These are phyloP conservation scores for Vitellaria paradoxa DNA, from an alignment of 179 eudicot genomes.

Conservation along the genomic window DNA sequence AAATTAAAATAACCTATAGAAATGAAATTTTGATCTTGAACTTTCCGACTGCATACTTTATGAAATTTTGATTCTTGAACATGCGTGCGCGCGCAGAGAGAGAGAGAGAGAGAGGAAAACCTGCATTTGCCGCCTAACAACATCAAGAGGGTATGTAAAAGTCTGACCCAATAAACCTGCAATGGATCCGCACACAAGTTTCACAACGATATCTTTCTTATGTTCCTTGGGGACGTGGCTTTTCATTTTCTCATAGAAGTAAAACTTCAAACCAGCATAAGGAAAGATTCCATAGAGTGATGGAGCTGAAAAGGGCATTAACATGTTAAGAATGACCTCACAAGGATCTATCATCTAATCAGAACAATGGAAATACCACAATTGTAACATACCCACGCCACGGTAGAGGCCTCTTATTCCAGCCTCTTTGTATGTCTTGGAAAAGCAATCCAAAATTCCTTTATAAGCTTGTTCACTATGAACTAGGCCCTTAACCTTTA, in stretches of 20 bases:
- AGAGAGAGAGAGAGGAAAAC: constrained; percentile 29
- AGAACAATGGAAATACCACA: background rate
- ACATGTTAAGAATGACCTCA: constrained; percentile 4
- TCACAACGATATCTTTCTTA: constrained; percentile 68
- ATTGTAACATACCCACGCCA: constrained; percentile 70
- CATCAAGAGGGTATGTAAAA: constrained; percentile 92
- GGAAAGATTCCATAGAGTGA: constrained; percentile 94
- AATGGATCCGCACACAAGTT: constrained; percentile 80
- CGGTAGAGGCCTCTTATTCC: constrained; percentile 87
- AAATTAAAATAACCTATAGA: no score
- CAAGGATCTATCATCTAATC: background rate
- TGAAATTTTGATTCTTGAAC: no score
- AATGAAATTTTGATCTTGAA: no score
- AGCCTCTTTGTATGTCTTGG: constrained; percentile 72
- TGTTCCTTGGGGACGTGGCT: constrained; percentile 68
- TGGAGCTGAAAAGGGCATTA: constrained; percentile 57
- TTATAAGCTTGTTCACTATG: constrained; percentile 56
- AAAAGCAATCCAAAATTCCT: constrained; percentile 83
- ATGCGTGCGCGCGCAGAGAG: background rate
- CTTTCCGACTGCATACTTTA: no score
- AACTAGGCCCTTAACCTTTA: constrained; percentile 42
- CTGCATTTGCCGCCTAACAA: constrained; percentile 97
- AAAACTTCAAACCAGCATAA: constrained; percentile 88
- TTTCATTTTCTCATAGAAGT: constrained; percentile 94
- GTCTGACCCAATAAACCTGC: constrained; percentile 96